Conservation (phyloP, 768 basidiomycete genomes). For the Pulveroboletus sp. region DNA sequence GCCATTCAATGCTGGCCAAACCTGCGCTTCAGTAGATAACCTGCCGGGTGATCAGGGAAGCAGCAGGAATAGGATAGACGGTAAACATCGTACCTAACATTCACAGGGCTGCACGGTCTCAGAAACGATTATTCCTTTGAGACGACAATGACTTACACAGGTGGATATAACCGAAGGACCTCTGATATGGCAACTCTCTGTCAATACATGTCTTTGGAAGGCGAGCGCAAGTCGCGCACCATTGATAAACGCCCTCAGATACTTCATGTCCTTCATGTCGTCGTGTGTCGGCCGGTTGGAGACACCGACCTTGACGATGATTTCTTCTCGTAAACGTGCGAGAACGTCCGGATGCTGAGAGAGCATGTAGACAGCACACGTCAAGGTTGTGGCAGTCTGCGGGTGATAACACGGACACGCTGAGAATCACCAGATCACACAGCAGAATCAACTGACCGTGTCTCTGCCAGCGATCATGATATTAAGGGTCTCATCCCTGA, state of each 20-base stretch:
- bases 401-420: background rate
- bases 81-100: conserved; percentile 8
- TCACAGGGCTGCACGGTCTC: conserved; percentile 15
- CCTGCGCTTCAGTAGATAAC: no score
- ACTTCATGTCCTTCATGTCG: conserved; percentile 59
- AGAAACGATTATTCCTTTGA: background rate
- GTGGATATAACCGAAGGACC: conserved; percentile 30
- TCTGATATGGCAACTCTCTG: conserved; percentile 12
- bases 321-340: conserved; percentile 49
- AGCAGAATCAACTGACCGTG: conserved; percentile 31
- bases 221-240: conserved; percentile 32
- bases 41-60: conserved; percentile 3
- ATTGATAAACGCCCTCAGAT: conserved; percentile 53
- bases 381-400: conserved; percentile 34
- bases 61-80: no score
- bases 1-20: no score
- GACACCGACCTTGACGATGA: conserved; percentile 47
- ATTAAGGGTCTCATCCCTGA: conserved; percentile 27
- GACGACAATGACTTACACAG: conserved; percentile 18
- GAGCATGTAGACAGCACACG: conserved; percentile 40
- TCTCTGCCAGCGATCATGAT: conserved; percentile 36
- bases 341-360: conserved; percentile 48
- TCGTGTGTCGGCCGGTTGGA: conserved; percentile 47
- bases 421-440: background rate
- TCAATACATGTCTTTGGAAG: background rate